Conservation (phyloP, 2,329 filamentous ascomycete species). For the Calonectria leucothoes region DNA sequence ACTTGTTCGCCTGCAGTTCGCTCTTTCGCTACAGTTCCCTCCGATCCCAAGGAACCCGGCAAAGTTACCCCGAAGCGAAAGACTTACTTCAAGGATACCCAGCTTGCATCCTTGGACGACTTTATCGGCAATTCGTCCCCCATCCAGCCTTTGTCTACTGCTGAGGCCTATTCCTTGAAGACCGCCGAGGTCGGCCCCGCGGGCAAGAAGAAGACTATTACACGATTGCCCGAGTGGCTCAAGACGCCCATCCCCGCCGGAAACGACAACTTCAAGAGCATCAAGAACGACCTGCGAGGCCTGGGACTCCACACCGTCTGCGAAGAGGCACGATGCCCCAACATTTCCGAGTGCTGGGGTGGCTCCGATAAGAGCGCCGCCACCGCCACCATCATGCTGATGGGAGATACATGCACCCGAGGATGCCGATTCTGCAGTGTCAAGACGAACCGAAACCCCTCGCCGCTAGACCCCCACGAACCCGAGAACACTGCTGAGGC, state of each 20-base stretch:
- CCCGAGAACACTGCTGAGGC: conserved; percentile 97
- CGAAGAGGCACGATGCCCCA: conserved; percentile 96
- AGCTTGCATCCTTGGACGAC: conserved; percentile 68
- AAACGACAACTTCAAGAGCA: conserved; percentile 87
- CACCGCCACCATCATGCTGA: conserved; percentile 98
- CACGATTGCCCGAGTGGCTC: conserved; percentile 89
- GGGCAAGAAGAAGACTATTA: conserved; percentile 72
- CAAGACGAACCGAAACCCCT: conserved; percentile 82
- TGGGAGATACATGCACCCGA: conserved; percentile 97
- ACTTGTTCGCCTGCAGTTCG: conserved; percentile 46
- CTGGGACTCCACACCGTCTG: conserved; percentile 95
- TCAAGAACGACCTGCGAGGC: conserved; percentile 92
- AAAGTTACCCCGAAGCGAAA: conserved; percentile 45
- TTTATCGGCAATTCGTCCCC: conserved; percentile 61
- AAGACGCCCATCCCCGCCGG: conserved; percentile 93
- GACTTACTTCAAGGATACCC: conserved; percentile 70
- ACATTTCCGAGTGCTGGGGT: conserved; percentile 98
- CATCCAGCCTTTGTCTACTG: conserved; percentile 56
- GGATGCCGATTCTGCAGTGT: conserved; percentile 98
- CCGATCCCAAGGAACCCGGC: conserved; percentile 43
- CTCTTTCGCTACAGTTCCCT: conserved; percentile 60
- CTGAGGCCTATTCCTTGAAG: conserved; percentile 69
- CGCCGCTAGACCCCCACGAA: conserved; percentile 92
- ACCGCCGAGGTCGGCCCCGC: conserved; percentile 74
- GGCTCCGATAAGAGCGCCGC: conserved; percentile 88